Evolutionary conservation across 768 basidiomycete genomes (phyloP), one percentile per base, ranked within the genome.

Genomic region (Pleurotus pulmonarius): DNA sequence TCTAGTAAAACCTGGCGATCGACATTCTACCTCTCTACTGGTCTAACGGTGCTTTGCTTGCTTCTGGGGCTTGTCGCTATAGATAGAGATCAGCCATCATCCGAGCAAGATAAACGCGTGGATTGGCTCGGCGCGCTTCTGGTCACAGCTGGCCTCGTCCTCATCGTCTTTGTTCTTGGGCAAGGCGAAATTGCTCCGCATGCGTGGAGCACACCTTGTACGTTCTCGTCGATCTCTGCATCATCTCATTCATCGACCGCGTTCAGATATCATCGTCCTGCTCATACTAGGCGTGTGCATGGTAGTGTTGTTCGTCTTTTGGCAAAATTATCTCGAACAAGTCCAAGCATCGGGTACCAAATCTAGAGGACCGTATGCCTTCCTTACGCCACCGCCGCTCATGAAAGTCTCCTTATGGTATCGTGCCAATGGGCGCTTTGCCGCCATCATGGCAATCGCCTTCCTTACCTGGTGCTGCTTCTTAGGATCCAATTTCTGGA

Each of bases 81-180:
- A 26, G 83, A 85, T n/a, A 8, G 64, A 0, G 86, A 88, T 59
- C 49, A 57, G 3, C 64, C 59, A 2, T 69, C 69, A 0, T n/a
- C 56, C 4, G 68, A 72, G 37, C 12, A 9, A 1, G 70, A 73
- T 45, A 51, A 70, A 37, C 73, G 85, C 0, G 75, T 92, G 0
- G 90, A 93, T 61, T 92, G 88, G 87, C 66, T 88, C 12, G 91
- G 90, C 5, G 88, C 87, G 0, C 64, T 76, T 5, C 67, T 91
- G 20, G 64, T 72, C 18, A 90, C 88, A 0, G 64, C 72, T 0
- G 88, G 88, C 0, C 71, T 92, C 25, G 80, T 85, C 0, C 69
- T 92, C 1, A 73, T 92, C 55, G 74, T 86, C 4, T 92, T 91
- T 61, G 82, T 84, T 1, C 76, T 93, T 12, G 82, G 81, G 29